Percentiles rank a stretch among this genome's conserved stretches.
phyloP scores from a whole-genome alignment of 2,329 filamentous ascomycete species.

The Curvularia verruculosa region DNA sequence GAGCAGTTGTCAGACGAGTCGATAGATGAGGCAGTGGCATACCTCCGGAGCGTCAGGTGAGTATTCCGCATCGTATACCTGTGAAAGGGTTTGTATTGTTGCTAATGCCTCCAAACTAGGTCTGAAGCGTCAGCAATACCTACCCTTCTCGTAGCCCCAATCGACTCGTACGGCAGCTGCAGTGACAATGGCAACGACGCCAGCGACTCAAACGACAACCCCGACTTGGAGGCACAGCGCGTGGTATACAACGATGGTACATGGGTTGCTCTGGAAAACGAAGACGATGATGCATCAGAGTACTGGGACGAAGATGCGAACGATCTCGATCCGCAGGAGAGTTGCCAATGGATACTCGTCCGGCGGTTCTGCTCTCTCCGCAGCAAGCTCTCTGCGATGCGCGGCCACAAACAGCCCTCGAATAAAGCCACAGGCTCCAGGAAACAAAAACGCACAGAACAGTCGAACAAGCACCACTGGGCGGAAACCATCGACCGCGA shows the following conservation, averaged over 20 bases:
- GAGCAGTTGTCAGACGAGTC: conserved; percentile 35
- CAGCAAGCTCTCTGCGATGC: conserved; percentile 61
- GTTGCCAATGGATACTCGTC: conserved; percentile 71
- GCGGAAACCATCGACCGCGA: conserved; percentile 33
- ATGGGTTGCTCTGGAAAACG: conserved; percentile 65
- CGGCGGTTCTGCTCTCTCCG: conserved; percentile 71
- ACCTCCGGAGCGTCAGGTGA: conserved; percentile 46
- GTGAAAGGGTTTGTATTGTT: neutral
- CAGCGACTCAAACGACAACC: conserved; percentile 49
- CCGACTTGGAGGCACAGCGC: conserved; percentile 56
- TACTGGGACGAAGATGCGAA: conserved; percentile 11
- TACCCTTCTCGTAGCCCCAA: conserved; percentile 66
- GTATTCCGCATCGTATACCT: neutral
- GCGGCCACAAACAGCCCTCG: conserved; percentile 28
- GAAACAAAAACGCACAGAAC: conserved; percentile 12
- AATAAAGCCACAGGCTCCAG: neutral
- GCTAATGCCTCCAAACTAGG: conserved; percentile 55
- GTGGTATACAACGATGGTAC: conserved; percentile 80
- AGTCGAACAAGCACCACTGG: conserved; percentile 48
- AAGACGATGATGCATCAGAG: conserved; percentile 18
- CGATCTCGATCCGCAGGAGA: conserved; percentile 58
- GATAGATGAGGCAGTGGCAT: conserved; percentile 40
- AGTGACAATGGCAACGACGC: conserved; percentile 7
- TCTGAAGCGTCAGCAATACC: conserved; percentile 77
- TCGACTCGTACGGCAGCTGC: conserved; percentile 21